phyloP scores from a whole-genome alignment of 2,329 filamentous ascomycete genomes.

The Trichoderma polysporum region DNA sequence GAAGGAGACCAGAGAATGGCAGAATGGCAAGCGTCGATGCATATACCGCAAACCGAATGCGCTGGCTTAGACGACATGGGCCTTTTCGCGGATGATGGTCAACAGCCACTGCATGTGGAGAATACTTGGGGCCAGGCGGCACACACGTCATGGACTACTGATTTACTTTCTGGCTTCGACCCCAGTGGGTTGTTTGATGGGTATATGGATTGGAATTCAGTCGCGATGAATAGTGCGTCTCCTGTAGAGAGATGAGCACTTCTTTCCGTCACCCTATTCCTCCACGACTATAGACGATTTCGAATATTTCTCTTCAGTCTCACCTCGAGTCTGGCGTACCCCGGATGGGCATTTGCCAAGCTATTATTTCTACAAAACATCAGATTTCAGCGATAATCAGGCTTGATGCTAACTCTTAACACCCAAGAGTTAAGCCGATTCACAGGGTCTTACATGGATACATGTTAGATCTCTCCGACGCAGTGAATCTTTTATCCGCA shows the following conservation, averaged over 20 bases:
- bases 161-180: slow-evolving; percentile 36
- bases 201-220: slow-evolving; percentile 37
- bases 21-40: slow-evolving; percentile 22
- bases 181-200: slow-evolving; percentile 39
- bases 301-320: neutral
- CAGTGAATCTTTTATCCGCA: neutral
- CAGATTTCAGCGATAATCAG: neutral
- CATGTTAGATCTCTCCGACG: too few relatives aligned
- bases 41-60: slow-evolving; percentile 4
- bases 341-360: neutral
- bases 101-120: neutral
- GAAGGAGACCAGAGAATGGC: slow-evolving; percentile 10
- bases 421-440: too few relatives aligned
- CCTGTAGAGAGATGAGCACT: slow-evolving; percentile 27
- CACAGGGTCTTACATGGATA: neutral
- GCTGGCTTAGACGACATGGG: slow-evolving; percentile 13
- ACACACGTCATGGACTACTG: slow-evolving; percentile 31
- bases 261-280: neutral
- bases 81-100: neutral
- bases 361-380: neutral
- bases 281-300: neutral
- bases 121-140: neutral
- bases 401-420: neutral
- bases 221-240: slow-evolving; percentile 35
- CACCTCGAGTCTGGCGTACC: neutral